phyloP scores from a whole-genome alignment of 1,284 basidiomycete genomes.

The Anthracocystis walkeri region DNA sequence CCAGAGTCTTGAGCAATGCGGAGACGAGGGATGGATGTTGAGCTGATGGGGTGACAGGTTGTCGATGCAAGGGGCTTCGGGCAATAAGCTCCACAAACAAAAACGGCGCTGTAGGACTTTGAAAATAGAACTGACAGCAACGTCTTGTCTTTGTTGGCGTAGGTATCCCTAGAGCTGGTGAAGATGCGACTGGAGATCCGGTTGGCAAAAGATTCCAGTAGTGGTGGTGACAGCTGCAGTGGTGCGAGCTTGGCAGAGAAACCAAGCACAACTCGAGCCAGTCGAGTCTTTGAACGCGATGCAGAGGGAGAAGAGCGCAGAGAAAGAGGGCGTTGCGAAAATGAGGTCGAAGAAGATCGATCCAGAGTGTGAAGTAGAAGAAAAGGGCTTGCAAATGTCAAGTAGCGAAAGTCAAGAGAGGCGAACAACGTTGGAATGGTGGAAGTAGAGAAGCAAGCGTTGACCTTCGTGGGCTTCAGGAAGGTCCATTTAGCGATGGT shows the following conservation, averaged over 20 bases:
- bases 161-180: background rate
- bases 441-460: constrained; percentile 31
- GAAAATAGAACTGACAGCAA: background rate
- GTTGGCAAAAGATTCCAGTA: constrained; percentile 12
- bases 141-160: background rate
- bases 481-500: background rate
- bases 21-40: constrained; percentile 1
- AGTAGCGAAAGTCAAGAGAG: constrained; percentile 25
- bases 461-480: background rate
- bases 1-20: constrained; percentile 12
- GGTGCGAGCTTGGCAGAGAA: constrained; percentile 5
- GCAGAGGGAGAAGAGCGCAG: constrained; percentile 5
- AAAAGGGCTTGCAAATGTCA: constrained; percentile 40
- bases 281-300: constrained; percentile 20
- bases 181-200: constrained; percentile 5
- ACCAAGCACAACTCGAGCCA: constrained; percentile 33
- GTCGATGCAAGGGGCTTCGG: constrained; percentile 28
- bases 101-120: constrained; percentile 5
- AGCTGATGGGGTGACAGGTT: constrained; percentile 9
- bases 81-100: constrained; percentile 34
- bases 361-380: constrained; percentile 20
- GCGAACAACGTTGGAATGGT: constrained; percentile 47
- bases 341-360: constrained; percentile 22
- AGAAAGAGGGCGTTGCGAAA: constrained; percentile 21
- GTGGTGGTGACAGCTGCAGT: background rate